Base-by-base conservation (phyloP, 805 yeast genomes). In the Ogataea thermomethanolica region DNA sequence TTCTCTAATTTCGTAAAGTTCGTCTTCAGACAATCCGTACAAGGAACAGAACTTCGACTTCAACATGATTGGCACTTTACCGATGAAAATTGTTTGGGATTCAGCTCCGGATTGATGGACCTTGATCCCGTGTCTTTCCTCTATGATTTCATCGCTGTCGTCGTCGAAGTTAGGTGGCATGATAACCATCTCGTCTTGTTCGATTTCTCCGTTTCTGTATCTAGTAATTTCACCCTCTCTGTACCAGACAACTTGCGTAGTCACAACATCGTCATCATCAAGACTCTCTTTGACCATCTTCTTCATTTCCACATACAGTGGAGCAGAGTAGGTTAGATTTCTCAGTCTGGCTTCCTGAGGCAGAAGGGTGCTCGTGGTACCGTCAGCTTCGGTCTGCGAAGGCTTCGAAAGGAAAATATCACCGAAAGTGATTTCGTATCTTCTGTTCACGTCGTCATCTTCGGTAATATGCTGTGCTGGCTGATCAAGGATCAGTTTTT, bases 301-400 rank as follows among this genome's bases (percentile, higher is more conserved):
- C 55, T 85, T 79, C 85, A 93, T 91, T 61, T 93, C 98, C 21
- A 93, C 96, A 57, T 93, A 93, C 37, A 93, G 74, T 27, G 98
- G 97, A 24, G 97, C 87, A 4, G 97, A 87, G 62, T 93, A 93
- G 0, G 99, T 93, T 67, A 93, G 74, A 62, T 93, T 93, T 68
- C 99, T 81, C 50, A 93, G 74, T 56, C 99, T 78, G 7, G 99
- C 98, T 65, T 93, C 99, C 67, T 95, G 99, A 8, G 99, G 99
- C 60, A 86, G 86, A 81, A 93, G 80, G 10, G 95, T 95, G 58
- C 89, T 91, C n/a, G 98, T 91, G n/a, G 95, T 89, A 70, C 99
- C 99, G 69, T 93, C 99, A 12, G 98, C 96, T 70, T 93, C 99
- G 14, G 98, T 95, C 78, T 93, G 95, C 35, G 96, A 88, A 33